phyloP scores from a whole-genome alignment of 345 rosid genomes.

The Carallia brachiata region DNA sequence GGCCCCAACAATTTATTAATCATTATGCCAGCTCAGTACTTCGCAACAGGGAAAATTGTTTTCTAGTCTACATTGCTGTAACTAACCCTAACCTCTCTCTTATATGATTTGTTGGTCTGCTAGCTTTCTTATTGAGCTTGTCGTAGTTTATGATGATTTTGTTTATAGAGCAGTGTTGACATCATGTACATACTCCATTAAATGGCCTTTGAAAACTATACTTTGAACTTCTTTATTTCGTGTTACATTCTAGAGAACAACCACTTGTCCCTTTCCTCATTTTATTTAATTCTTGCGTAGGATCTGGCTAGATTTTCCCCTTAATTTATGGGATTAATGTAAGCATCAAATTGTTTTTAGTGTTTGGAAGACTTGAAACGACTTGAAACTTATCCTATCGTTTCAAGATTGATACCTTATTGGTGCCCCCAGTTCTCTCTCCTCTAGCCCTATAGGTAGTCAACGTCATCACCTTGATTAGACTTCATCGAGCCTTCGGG shows the following conservation, averaged over 20 bases:
- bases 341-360: not conserved
- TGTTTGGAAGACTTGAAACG: not conserved
- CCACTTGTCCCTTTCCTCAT: slow-evolving; percentile 23
- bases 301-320: slow-evolving; percentile 28
- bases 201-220: slow-evolving; percentile 19
- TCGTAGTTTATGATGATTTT: slow-evolving; percentile 27
- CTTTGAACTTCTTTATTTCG: slow-evolving; percentile 6
- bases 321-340: slow-evolving; percentile 10
- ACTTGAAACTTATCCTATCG: slow-evolving; percentile 18
- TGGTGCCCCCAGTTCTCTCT: not conserved
- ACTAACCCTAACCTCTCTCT: no score
- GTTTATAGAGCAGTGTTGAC: slow-evolving; percentile 40
- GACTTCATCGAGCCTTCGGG: slow-evolving; percentile 13
- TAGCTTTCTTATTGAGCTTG: not conserved
- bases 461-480: slow-evolving; percentile 18
- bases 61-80: no score
- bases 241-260: slow-evolving; percentile 28
- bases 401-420: not conserved
- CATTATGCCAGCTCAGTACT: no score
- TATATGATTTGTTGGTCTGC: not conserved
- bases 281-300: not conserved
- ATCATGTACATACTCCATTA: slow-evolving; percentile 17
- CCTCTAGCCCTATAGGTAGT: slow-evolving; percentile 19
- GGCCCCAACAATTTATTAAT: no score
- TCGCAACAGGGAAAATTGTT: no score